Evolutionary conservation across 2,329 filamentous ascomycete species (phyloP), one percentile per base, ranked within the genome.

Genomic region (Diaporthe vaccinii): DNA sequence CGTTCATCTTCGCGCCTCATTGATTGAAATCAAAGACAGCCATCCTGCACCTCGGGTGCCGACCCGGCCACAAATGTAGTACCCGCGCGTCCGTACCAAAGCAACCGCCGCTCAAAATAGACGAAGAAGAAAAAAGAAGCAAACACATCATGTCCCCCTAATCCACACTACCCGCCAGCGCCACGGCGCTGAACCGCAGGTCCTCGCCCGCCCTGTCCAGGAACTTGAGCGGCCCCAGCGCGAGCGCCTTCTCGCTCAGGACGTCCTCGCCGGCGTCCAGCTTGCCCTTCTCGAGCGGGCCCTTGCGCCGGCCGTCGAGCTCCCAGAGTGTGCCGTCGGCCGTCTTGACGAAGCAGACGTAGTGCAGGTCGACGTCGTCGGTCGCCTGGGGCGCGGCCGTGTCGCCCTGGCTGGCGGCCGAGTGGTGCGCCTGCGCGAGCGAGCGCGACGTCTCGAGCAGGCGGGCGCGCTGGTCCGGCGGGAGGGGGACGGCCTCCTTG

Each of bases 331-430:
- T 89, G 73, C 93, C 93, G 82, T 94, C 91, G 70, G 85, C 85
- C 44, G 87, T 87, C 86, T 96, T 97, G 71, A 97, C 94, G 84
- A 98, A 99, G 81, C 95, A 97, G 62, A 98, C 96, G 83, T 98
- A 98, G 86, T 99, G 97, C 79, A 98, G 87, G 82, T 98, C 96
- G n/a, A 98, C 89, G 79, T 93, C 90, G 80, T 94, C 94, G n/a
- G 92, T 89, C 12, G 95, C 95, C 72, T 90, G 86, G 0, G 97
- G 96, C 1, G 96, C 94, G 17, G 88, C 82, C 1, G 95, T 98
- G 82, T 96, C 95, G 25, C 96, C 96, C 76, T 89, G 86, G 10
- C 89, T 89, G 7, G 96, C 97, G 20, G 95, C 95, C 76, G 90
- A 90, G 62, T 91, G 91, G 85, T 98, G 96, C 9, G 95, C 96